Evolutionary conservation across 164 flowering plant genomes (phyloP).

Genomic region (Vitis riparia): DNA sequence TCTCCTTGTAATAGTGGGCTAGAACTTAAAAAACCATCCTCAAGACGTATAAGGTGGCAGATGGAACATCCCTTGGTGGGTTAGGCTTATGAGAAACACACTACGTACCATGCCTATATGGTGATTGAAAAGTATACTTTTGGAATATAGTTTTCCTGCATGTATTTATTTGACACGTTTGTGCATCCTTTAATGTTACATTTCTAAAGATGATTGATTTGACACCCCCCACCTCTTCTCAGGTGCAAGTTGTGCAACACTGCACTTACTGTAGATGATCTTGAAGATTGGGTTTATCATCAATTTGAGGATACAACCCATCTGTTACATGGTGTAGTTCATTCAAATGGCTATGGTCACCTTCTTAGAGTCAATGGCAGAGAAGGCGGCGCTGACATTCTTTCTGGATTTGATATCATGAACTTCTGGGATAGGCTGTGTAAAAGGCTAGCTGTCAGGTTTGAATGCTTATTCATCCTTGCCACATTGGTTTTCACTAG

Average conservation of each 20-base stretch:
- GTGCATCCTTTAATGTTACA: too few relatives aligned
- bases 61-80: too few relatives aligned
- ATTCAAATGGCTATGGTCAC: conserved; percentile 41
- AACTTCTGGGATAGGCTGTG: conserved; percentile 41
- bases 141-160: too few relatives aligned
- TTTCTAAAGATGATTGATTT: neutral
- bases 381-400: conserved; percentile 34
- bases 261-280: conserved; percentile 14
- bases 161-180: too few relatives aligned
- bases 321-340: conserved; percentile 40
- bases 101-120: too few relatives aligned
- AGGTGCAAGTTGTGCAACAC: conserved; percentile 31
- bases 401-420: conserved; percentile 35
- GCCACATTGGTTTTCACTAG: neutral
- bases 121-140: too few relatives aligned
- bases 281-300: conserved; percentile 28
- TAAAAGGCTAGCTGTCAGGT: conserved; percentile 26
- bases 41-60: too few relatives aligned
- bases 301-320: conserved; percentile 35
- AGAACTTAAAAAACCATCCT: too few relatives aligned
- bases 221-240: neutral
- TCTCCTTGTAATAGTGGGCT: too few relatives aligned
- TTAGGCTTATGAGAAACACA: too few relatives aligned
- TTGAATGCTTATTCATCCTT: neutral
- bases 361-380: conserved; percentile 34